Conservation (phyloP, 2,329 filamentous ascomycete species). For the Colletotrichum chrysophilum region DNA sequence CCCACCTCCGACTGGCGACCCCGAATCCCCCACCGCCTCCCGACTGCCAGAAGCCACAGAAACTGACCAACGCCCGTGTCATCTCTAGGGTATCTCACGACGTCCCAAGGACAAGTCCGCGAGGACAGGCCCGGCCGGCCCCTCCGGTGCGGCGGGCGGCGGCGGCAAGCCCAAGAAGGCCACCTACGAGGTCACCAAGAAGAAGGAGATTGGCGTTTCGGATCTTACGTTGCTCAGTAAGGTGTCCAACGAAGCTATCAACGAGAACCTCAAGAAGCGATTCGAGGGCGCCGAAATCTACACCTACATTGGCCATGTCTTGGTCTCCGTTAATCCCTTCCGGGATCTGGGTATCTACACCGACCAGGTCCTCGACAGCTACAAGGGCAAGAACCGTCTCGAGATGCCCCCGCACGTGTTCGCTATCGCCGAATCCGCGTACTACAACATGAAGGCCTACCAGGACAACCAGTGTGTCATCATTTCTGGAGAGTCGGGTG, state of each 20-base stretch:
- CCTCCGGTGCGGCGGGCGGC: constrained; percentile 39
- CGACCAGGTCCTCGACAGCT: constrained; percentile 89
- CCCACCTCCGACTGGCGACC: not conserved
- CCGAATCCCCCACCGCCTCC: not conserved
- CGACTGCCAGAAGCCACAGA: not conserved
- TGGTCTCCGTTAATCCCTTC: constrained; percentile 99
- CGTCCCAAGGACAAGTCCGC: constrained; percentile 53
- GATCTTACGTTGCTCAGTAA: constrained; percentile 98
- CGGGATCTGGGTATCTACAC: constrained; percentile 98
- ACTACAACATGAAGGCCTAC: constrained; percentile 99
- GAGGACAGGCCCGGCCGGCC: constrained; percentile 45
- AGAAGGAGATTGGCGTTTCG: constrained; percentile 98
- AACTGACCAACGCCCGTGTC: constrained; percentile 2
- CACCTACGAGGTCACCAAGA: constrained; percentile 94
- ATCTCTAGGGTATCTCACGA: constrained; percentile 52
- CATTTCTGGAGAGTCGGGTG: constrained; percentile 97
- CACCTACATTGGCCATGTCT: constrained; percentile 98
- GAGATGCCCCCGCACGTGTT: constrained; percentile 97
- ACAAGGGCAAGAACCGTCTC: constrained; percentile 95
- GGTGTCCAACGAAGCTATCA: constrained; percentile 98
- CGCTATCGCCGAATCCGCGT: constrained; percentile 92
- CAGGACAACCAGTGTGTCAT: constrained; percentile 99
- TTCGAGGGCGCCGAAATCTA: constrained; percentile 99
- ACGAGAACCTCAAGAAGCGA: constrained; percentile 97
- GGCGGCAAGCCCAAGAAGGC: constrained; percentile 86